Evolutionary conservation across 2,329 filamentous ascomycete species (phyloP).

Genomic region (Hypoxylon sp.): DNA sequence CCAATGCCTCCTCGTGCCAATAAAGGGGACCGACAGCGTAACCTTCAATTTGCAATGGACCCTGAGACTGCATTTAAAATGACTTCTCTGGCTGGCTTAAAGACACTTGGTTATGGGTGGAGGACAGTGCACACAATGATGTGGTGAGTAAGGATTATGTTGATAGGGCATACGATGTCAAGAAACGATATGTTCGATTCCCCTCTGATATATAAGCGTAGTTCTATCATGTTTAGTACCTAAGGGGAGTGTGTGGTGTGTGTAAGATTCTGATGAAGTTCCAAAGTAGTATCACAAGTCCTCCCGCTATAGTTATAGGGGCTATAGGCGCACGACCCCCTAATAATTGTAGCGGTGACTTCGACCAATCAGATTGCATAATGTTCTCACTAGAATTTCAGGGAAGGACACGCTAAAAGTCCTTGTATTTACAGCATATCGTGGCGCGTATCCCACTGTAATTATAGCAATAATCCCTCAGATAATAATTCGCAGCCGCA

Average conservation of each 20-base stretch:
- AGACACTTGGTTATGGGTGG: neutral
- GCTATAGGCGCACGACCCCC: no score
- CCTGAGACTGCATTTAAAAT: neutral
- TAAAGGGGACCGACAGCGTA: neutral
- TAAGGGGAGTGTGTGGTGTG: no score
- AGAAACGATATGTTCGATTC: neutral
- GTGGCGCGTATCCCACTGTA: no score
- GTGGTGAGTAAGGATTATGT: neutral
- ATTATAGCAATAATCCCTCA: no score
- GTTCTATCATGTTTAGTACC: no score
- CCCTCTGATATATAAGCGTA: slow-evolving; percentile 50
- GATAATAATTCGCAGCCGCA: neutral
- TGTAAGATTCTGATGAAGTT: no score
- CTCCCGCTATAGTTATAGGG: no score
- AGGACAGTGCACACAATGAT: neutral
- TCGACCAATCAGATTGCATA: no score
- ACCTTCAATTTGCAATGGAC: neutral
- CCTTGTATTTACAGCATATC: no score
- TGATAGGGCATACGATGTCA: neutral
- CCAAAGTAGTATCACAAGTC: no score
- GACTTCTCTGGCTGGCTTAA: neutral
- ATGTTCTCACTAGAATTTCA: neutral
- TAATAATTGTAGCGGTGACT: no score
- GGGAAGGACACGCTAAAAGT: neutral
- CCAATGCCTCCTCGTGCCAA: neutral